Conservation (phyloP, 1,139 yeast species). For the Waltiozyma sp. region DNA sequence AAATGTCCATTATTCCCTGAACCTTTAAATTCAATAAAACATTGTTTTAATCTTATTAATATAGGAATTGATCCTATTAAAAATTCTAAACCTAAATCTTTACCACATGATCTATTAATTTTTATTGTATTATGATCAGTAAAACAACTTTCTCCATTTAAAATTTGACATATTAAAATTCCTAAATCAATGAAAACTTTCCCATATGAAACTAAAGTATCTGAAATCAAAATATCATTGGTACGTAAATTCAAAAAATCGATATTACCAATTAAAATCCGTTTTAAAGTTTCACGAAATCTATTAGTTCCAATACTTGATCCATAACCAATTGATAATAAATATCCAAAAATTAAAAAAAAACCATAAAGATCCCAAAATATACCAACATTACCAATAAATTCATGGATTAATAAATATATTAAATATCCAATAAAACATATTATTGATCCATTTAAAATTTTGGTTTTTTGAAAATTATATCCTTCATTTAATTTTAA, state of each 20-base stretch:
- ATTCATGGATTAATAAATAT: slow-evolving; percentile 4
- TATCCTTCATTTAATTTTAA: slow-evolving; percentile 6
- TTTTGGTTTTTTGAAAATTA: too few species aligned
- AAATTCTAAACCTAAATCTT: slow-evolving; percentile 33
- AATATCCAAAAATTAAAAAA: background rate
- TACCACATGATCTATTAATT: slow-evolving; percentile 24
- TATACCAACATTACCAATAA: slow-evolving; percentile 2
- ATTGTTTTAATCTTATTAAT: slow-evolving; percentile 66
- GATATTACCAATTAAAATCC: slow-evolving; percentile 47
- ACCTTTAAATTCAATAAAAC: slow-evolving; percentile 58
- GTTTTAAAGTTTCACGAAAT: slow-evolving; percentile 34
- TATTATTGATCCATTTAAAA: slow-evolving; percentile 6
- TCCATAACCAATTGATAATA: slow-evolving; percentile 1
- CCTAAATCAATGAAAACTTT: slow-evolving; percentile 65
- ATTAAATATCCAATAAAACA: slow-evolving; percentile 3
- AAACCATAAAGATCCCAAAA: slow-evolving; percentile 24
- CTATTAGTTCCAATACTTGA: slow-evolving; percentile 38
- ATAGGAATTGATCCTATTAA: slow-evolving; percentile 48
- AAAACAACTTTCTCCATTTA: slow-evolving; percentile 10
- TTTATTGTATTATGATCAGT: slow-evolving; percentile 10
- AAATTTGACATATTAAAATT: slow-evolving; percentile 31
- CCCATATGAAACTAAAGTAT: slow-evolving; percentile 69
- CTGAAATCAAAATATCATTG: slow-evolving; percentile 72
- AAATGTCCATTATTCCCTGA: slow-evolving; percentile 42
- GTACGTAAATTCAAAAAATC: slow-evolving; percentile 45